Conservation (phyloP, 2,329 filamentous ascomycete species). For the Clarireedia paspali region DNA sequence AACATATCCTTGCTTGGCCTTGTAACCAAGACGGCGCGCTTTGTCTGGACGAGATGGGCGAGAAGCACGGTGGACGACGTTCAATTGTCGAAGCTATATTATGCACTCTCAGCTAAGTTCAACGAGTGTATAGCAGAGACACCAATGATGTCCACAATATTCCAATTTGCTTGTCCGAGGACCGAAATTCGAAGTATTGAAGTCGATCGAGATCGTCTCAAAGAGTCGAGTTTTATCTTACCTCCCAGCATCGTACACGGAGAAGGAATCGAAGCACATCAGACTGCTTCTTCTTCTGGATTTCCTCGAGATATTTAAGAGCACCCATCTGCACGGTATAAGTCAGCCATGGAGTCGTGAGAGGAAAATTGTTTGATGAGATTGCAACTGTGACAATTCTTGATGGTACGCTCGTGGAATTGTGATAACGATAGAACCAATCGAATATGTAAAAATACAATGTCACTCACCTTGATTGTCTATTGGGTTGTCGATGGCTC, state of each 20-base stretch:
- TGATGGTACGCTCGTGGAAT: too few relatives aligned
- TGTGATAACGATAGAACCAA: too few relatives aligned
- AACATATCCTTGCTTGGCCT: slow-evolving; percentile 99
- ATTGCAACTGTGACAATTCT: too few relatives aligned
- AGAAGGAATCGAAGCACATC: slow-evolving; percentile 99
- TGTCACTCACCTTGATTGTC: slow-evolving; percentile 4
- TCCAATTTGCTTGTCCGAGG: slow-evolving; percentile 22
- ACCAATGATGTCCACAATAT: slow-evolving; percentile 29
- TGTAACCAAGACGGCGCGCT: slow-evolving; percentile 99
- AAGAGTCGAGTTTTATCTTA: slow-evolving; percentile 47
- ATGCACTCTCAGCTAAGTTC: slow-evolving; percentile 99
- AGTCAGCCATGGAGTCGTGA: not conserved
- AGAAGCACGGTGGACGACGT: slow-evolving; percentile 98
- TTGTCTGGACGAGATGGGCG: slow-evolving; percentile 98
- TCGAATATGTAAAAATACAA: not conserved
- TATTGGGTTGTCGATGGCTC: slow-evolving; percentile 8
- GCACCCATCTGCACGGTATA: slow-evolving; percentile 55
- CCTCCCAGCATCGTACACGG: slow-evolving; percentile 99
- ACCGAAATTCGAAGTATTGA: slow-evolving; percentile 28
- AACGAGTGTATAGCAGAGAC: slow-evolving; percentile 94
- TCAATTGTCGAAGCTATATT: slow-evolving; percentile 99
- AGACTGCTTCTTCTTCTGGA: slow-evolving; percentile 99
- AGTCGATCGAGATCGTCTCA: slow-evolving; percentile 26
- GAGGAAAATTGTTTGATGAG: too few relatives aligned
- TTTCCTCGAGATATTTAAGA: slow-evolving; percentile 99